Evolutionary conservation across 306 rosid genomes (phyloP).

Genomic region (Acacia crassicarpa): DNA sequence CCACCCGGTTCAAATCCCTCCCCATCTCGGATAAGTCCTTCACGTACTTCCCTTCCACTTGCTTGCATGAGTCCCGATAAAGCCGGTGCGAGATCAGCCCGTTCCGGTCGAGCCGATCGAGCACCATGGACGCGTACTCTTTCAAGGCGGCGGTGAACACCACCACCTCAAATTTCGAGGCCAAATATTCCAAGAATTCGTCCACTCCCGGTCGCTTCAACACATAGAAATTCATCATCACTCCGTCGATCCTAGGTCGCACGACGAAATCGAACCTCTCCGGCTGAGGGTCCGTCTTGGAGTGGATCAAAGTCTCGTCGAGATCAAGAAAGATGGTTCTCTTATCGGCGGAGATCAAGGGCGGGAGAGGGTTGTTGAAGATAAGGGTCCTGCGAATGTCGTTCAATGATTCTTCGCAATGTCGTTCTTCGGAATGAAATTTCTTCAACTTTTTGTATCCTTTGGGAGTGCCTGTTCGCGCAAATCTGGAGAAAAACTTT

Average conservation of each 20-base stretch:
- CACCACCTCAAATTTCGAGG: constrained; percentile 66
- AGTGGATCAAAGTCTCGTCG: constrained; percentile 83
- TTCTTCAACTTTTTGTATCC: constrained; percentile 66
- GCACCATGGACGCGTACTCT: constrained; percentile 82
- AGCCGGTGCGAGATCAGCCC: constrained; percentile 67
- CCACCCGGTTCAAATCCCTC: constrained; percentile 63
- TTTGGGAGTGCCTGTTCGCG: constrained; percentile 47
- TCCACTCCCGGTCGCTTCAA: constrained; percentile 86
- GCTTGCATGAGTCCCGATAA: constrained; percentile 73
- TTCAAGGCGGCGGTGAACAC: constrained; percentile 81
- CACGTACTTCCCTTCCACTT: constrained; percentile 65
- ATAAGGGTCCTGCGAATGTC: constrained; percentile 44
- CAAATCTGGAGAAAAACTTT: constrained; percentile 66
- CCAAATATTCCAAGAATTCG: constrained; percentile 53
- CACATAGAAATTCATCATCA: constrained; percentile 64
- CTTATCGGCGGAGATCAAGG: constrained; percentile 29
- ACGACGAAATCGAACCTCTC: constrained; percentile 70
- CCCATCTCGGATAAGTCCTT: constrained; percentile 71
- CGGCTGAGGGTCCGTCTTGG: constrained; percentile 56
- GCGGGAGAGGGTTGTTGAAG: constrained; percentile 42
- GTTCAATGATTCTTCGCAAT: neutral
- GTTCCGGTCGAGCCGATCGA: constrained; percentile 66
- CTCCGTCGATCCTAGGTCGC: constrained; percentile 70
- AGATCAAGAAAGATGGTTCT: constrained; percentile 76
- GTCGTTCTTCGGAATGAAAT: neutral